Base-by-base conservation (phyloP, 805 yeast species). In the Kluyveromyces siamensis region DNA sequence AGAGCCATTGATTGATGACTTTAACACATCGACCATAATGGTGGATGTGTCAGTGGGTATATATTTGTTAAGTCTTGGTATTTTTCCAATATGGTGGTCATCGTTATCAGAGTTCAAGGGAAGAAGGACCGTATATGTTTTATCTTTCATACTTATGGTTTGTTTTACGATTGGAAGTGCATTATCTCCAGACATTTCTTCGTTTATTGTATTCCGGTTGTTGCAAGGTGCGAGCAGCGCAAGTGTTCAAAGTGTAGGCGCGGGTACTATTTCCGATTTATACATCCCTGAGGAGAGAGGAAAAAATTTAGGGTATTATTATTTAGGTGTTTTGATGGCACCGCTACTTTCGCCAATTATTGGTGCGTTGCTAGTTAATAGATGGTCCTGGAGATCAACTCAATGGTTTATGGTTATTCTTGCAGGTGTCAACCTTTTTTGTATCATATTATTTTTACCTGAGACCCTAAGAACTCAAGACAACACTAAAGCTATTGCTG, bases 41-140 rank as follows among this genome's bases (percentile, higher is more conserved):
- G 87, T 87, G 25, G 87, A 87, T 58, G 73, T 87, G 16, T 80
- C 91, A 2, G 87, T 87, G 46, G 96, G 96, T 55, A 74, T 87
- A 11, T 88, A 87, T 61, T 66, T 87, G 27, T 59, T 87, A 13
- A 72, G 89, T 1, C 60, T 88, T 36, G 96, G 96, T 14, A 70
- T 88, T 1, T 80, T 86, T 57, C 96, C 96, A 2, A 60, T 88
- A 41, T 87, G 95, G 93, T 88, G 96, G 95, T 83, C 91, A 7
- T 78, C 83, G 9, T 75, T 85, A 49, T 80, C 89, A 39, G 96
- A 88, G 60, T 66, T 73, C 46, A 75, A 77, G 52, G 96, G 96
- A 1, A 72, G 96, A 55, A 68, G 96, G 48, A 72, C 81, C 2
- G 81, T 87, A 18, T 87, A 87, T 62, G 66, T 88, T 18, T 57